These are phyloP conservation scores for Mycothermus thermophilus DNA, from an alignment of 495 filamentous ascomycete genomes.

Conservation along the genomic window DNA sequence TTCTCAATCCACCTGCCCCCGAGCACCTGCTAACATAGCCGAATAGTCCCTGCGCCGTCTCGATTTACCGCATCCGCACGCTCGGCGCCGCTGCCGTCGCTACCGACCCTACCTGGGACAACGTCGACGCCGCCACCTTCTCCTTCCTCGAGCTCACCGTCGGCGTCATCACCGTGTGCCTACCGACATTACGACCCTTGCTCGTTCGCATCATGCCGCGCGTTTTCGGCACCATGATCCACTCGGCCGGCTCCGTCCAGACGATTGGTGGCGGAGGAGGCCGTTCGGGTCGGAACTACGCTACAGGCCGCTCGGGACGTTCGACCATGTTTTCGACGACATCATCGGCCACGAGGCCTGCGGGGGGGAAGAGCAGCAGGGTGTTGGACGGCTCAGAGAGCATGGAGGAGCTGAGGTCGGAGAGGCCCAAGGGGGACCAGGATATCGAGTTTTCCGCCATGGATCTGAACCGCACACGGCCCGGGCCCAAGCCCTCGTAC, in stretches of 20 bases:
- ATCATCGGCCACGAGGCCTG: too few relatives aligned
- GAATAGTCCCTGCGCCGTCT: conserved; percentile 16
- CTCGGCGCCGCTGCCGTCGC: conserved; percentile 27
- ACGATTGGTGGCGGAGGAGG: neutral
- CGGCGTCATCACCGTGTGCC: conserved; percentile 40
- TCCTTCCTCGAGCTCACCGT: conserved; percentile 40
- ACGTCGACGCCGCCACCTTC: conserved; percentile 41
- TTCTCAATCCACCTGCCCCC: neutral
- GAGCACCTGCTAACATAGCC: conserved; percentile 13
- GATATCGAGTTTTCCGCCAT: too few relatives aligned
- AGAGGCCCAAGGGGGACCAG: too few relatives aligned
- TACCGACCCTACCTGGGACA: conserved; percentile 26
- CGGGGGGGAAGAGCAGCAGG: too few relatives aligned
- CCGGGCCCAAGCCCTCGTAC: too few relatives aligned
- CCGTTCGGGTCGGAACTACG: too few relatives aligned
- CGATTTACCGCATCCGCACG: conserved; percentile 24
- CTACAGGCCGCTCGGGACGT: too few relatives aligned
- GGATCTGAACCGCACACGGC: too few relatives aligned
- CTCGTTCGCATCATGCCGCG: conserved; percentile 11
- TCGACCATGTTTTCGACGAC: too few relatives aligned
- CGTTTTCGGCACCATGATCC: conserved; percentile 7
- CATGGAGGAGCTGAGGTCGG: too few relatives aligned
- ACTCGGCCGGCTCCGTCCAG: neutral
- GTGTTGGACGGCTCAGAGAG: too few relatives aligned
- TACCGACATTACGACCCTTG: conserved; percentile 36